Percentiles rank a stretch among this genome's conserved stretches.
phyloP scores from a whole-genome alignment of 192 early-diverging fungal species.

The Kappamyces sp. region DNA sequence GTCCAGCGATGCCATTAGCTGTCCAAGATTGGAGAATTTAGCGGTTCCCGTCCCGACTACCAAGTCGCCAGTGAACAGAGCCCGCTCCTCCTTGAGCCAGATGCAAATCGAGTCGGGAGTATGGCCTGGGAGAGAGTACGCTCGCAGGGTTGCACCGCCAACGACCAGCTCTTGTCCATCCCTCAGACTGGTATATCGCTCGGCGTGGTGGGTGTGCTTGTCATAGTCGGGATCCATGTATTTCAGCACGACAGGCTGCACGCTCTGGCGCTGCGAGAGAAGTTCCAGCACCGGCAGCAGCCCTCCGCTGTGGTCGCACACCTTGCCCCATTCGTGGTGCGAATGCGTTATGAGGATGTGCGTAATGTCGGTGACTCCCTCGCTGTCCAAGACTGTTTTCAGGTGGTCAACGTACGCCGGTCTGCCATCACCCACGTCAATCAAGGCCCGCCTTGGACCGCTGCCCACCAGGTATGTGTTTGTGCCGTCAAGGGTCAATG shows the following conservation, averaged over 20 bases:
- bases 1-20: conserved; percentile 62
- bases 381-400: too few species aligned
- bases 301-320: too few species aligned
- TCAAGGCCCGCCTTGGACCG: conserved; percentile 60
- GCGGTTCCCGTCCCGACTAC: conserved; percentile 79
- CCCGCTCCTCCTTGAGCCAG: conserved; percentile 57
- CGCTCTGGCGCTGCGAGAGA: too few species aligned
- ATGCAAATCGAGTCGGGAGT: conserved; percentile 71
- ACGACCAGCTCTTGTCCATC: conserved; percentile 60
- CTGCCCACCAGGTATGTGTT: conserved; percentile 82
- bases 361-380: too few species aligned
- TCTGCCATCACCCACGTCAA: conserved; percentile 77
- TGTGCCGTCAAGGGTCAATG: conserved; percentile 81
- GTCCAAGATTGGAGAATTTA: conserved; percentile 64
- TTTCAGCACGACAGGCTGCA: too few species aligned
- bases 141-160: conserved; percentile 53
- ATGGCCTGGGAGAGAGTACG: conserved; percentile 77
- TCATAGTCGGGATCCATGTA: not conserved
- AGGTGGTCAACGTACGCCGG: conserved; percentile 25
- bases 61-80: conserved; percentile 73
- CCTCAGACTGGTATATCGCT: conserved; percentile 28
- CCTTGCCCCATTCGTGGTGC: too few species aligned
- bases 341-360: too few species aligned
- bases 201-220: not conserved
- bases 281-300: too few species aligned